Conservation (phyloP, 257 asterid genomes). For the Solanum bulbocastanum region DNA sequence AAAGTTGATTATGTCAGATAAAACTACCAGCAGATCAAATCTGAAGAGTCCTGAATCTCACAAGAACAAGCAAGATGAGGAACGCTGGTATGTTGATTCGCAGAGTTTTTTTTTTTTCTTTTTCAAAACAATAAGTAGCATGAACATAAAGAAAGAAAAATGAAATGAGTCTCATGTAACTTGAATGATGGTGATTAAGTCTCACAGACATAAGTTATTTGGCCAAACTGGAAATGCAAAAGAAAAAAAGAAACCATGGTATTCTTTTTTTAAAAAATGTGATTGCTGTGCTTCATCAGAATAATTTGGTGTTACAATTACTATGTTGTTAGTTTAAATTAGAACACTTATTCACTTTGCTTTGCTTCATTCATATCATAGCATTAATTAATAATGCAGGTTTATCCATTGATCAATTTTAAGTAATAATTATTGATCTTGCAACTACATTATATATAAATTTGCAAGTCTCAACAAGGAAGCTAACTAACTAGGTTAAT, state of each 20-base stretch:
- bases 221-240: not conserved
- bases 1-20: not conserved
- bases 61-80: not conserved
- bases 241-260: not conserved
- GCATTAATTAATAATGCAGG: not conserved
- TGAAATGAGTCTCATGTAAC: not conserved
- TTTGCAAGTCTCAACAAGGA: not conserved
- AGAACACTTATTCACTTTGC: not conserved
- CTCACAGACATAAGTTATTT: not conserved
- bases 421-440: not conserved
- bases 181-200: not conserved
- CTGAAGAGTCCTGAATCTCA: not conserved
- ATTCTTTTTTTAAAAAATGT: not conserved
- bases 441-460: not conserved
- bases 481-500: not conserved
- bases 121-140: not conserved
- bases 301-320: not conserved
- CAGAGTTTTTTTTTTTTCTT: not conserved
- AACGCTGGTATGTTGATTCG: not conserved
- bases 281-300: not conserved
- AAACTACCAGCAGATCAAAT: not conserved
- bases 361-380: not conserved
- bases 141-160: not conserved
- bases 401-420: not conserved
- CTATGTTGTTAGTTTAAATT: not conserved